Conservation (phyloP, 495 filamentous ascomycete species). For the Entonaema liquescens region DNA sequence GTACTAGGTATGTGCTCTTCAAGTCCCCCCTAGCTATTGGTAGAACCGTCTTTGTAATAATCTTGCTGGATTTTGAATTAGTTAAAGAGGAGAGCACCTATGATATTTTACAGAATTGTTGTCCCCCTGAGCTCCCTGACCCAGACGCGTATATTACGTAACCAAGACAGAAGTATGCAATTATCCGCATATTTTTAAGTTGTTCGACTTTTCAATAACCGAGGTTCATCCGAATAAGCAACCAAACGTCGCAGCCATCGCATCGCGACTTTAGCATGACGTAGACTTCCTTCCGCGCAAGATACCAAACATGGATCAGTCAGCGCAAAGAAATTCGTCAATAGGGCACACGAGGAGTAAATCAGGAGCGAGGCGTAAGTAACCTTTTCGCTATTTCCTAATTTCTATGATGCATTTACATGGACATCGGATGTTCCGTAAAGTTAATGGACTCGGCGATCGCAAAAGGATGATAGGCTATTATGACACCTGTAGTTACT, state of each 20-base stretch:
- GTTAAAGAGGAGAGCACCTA: too few species aligned
- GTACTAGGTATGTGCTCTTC: too few species aligned
- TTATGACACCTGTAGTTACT: background rate
- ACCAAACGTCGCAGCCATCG: background rate
- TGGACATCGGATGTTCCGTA: background rate
- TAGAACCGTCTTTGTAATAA: too few species aligned
- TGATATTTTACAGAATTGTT: too few species aligned
- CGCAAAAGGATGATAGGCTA: background rate
- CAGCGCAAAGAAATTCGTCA: conserved; percentile 26
- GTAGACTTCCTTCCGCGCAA: background rate
- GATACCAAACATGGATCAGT: conserved; percentile 47
- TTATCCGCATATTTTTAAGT: background rate
- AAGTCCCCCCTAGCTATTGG: too few species aligned
- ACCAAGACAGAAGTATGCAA: background rate
- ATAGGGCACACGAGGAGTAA: conserved; percentile 52
- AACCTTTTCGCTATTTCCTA: background rate
- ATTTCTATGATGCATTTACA: background rate
- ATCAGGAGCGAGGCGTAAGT: conserved; percentile 53
- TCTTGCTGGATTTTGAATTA: too few species aligned
- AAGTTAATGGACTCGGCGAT: background rate
- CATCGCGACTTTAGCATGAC: conserved; percentile 7
- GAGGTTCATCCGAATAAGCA: background rate
- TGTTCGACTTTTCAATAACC: background rate
- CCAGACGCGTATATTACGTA: background rate
- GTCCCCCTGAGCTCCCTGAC: background rate